Evolutionary conservation across 805 yeast genomes (phyloP), one percentile per base, ranked within the genome.

Genomic region (Diddensiella transvaalensis): DNA sequence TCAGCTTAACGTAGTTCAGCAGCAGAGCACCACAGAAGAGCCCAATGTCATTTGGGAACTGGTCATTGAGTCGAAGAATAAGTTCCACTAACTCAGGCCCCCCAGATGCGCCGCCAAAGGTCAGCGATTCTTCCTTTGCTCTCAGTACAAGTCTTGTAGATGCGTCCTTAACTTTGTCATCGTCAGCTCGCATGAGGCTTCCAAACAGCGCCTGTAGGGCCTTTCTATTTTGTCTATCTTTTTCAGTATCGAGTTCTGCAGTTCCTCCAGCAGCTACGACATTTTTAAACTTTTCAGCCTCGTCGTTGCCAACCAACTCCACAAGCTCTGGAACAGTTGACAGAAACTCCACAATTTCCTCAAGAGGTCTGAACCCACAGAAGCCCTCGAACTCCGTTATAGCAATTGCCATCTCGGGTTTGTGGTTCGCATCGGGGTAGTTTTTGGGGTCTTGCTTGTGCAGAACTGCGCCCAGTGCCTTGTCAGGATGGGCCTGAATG

Each of bases 391-490:
- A 93, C 52, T 80, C 87, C 19, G 98, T 90, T 46, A 93, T 82
- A 5, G 99, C 99, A 62, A 93, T 80, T 44, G 99, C 98, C 99
- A 93, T 93, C 69, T 93, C 99, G n/a, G 99, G 99, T 74, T 93
- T 93, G 71, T 93, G 99, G 73, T 93, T 93, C 66, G 84, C 95
- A 71, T 93, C 99, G 2, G 98, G 98, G 67, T 93, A 93, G 71
- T 93, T 86, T 61, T 82, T 80, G 48, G 99, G 98, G 70, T 93
- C 98, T 23, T 74, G 69, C 15, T 77, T 76, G 62, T 85, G 96
- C 60, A 93, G 75, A 54, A 79, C 79, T 41, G 76, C 80, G 33
- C 85, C 99, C 50, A 93, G 74, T 11, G 74, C 66, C 72, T 93
- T 93, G 71, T 93, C 97, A 23, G 99, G 99, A 65, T 93, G 99